These are phyloP conservation scores for Hanseniaspora pseudoguilliermondii DNA, from an alignment of 805 yeast species.

Conservation along the genomic window DNA sequence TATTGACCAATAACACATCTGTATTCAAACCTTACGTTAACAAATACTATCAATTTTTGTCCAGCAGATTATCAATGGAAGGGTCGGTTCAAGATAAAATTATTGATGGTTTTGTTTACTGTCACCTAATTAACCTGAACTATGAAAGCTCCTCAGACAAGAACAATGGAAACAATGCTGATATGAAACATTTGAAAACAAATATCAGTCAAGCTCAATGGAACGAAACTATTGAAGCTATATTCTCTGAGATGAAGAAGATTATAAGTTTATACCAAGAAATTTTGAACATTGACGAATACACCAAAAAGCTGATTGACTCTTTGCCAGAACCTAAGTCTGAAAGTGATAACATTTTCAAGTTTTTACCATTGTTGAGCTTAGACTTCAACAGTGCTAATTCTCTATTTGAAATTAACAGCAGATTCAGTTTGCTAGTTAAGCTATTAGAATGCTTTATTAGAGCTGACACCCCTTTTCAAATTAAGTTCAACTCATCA, in stretches of 20 bases:
- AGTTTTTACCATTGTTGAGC: conserved; percentile 34
- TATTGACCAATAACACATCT: conserved; percentile 56
- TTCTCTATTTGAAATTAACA: conserved; percentile 39
- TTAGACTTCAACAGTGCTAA: conserved; percentile 49
- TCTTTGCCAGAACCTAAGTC: conserved; percentile 26
- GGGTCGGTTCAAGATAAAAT: conserved; percentile 26
- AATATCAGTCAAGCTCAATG: conserved; percentile 31
- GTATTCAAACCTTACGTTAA: conserved; percentile 60
- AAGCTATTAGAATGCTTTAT: conserved; percentile 36
- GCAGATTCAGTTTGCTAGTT: conserved; percentile 37
- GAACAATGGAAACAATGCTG: conserved; percentile 10
- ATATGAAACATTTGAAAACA: conserved; percentile 25
- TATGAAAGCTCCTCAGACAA: conserved; percentile 27
- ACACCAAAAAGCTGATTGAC: conserved; percentile 31
- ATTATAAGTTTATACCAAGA: conserved; percentile 45
- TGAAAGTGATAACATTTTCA: conserved; percentile 11
- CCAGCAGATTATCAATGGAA: conserved; percentile 12
- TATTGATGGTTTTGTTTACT: conserved; percentile 40
- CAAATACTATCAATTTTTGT: conserved; percentile 40
- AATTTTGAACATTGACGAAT: conserved; percentile 48
- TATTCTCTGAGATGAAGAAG: conserved; percentile 43
- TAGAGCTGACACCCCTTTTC: conserved; percentile 40
- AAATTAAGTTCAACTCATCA: conserved; percentile 55
- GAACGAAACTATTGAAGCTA: conserved; percentile 35
- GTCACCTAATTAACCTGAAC: conserved; percentile 44